Base-by-base conservation (phyloP, 495 filamentous ascomycete genomes). In the Tuber magnatum region DNA sequence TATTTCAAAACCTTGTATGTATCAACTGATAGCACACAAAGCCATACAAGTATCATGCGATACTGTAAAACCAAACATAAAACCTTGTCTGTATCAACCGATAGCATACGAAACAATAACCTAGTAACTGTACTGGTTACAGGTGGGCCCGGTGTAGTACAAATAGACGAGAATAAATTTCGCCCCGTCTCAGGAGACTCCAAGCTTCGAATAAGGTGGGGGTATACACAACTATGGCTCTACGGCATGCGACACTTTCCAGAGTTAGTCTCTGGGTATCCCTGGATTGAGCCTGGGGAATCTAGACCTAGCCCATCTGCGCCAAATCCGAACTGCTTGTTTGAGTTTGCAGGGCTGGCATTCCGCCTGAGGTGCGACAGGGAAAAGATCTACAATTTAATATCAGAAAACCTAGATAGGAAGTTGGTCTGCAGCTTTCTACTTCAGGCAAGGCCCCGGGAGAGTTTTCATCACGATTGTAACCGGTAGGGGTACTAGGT, bases 231-330 rank as follows among this genome's bases (percentile, higher is more conserved):
- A 32, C 74, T 76, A 22, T 70, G 74, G 71, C 72, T 76, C 61
- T 76, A 76, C 39, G n/a, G 71, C 14, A 76, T 76, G 71, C 70
- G 71, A 24, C 71, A 76, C 71, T 76, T 70, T 56, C 74, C 74
- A 24, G 41, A 69, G 41, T 73, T 73, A 44, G 74, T 76, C 9
- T 76, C 71, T 6, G 35, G 16, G 18, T 3, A 56, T 22, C 56
- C 20, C 41, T 42, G 12, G 2, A 76, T 72, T 51, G 71, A 56
- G n/a, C n/a, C n/a, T n/a, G n/a, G n/a, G n/a, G n/a, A n/a, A n/a
- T n/a, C n/a, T n/a, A n/a, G n/a, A n/a, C 74, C 74, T 24, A 40
- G 28, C 8, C 5, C 69, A 3, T 69, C 14, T 24, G 71, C 69
- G 44, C 18, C 44, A 38, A 44, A 70, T 22, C 56, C 20, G 24